Conservation (phyloP, 805 yeast species). For the Cyberlindnera petersonii region DNA sequence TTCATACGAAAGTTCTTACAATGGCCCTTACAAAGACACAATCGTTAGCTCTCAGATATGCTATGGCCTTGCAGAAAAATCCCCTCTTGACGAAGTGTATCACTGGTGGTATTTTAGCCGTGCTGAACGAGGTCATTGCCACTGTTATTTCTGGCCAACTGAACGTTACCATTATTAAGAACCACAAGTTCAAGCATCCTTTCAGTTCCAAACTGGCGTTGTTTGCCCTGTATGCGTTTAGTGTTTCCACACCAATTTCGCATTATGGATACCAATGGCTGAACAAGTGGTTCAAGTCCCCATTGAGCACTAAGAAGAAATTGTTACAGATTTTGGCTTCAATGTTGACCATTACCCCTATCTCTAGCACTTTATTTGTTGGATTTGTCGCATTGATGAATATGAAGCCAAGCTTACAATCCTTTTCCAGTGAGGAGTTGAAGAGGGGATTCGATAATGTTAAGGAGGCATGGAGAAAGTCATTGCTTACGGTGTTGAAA, state of each 20-base stretch:
- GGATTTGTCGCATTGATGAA: conserved; percentile 52
- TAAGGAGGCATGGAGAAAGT: conserved; percentile 34
- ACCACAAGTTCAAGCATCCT: conserved; percentile 23
- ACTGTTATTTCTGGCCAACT: conserved; percentile 46
- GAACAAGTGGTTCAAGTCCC: conserved; percentile 41
- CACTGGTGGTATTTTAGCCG: conserved; percentile 52
- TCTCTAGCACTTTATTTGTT: conserved; percentile 44
- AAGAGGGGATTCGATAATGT: conserved; percentile 13
- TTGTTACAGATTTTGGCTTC: conserved; percentile 48
- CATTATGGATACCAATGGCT: conserved; percentile 50
- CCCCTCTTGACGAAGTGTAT: conserved; percentile 58
- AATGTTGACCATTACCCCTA: conserved; percentile 53
- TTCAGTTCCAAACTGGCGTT: conserved; percentile 39
- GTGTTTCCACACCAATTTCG: conserved; percentile 53
- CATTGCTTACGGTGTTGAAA: conserved; percentile 43
- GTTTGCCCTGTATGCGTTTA: conserved; percentile 53
- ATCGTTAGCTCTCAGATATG: conserved; percentile 29
- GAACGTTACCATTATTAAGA: conserved; percentile 21
- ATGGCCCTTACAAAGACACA: conserved; percentile 2
- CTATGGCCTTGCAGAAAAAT: conserved; percentile 37
- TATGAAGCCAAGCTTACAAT: conserved; percentile 19
- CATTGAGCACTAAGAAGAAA: conserved; percentile 37
- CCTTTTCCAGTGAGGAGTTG: conserved; percentile 13
- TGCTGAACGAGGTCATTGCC: conserved; percentile 57
- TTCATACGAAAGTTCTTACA: background rate